A percentile compares a stretch with the other conserved stretches of the same genome.
Conservation (phyloP, 2,329 filamentous ascomycete genomes). For the Bipolaris sorokiniana region DNA sequence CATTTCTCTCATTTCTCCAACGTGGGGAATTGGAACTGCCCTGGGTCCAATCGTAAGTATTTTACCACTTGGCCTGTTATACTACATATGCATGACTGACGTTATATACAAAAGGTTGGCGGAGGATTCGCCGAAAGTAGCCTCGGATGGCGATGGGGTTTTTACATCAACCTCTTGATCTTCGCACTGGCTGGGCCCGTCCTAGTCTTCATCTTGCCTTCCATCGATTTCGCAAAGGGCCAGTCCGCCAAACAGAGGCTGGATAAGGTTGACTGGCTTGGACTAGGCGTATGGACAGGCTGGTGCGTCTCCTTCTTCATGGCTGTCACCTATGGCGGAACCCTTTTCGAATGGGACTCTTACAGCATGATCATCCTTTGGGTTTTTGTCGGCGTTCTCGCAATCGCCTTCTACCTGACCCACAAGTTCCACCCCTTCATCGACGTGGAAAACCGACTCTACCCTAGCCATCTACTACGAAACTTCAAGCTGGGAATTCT, state of each 20-base stretch:
- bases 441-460: conserved; percentile 52
- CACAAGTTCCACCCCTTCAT: conserved; percentile 57
- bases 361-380: conserved; percentile 55
- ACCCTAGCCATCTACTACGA: conserved; percentile 57
- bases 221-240: conserved; percentile 2
- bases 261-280: conserved; percentile 37
- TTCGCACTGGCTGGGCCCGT: conserved; percentile 44
- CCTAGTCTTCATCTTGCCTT: conserved; percentile 11
- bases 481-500: conserved; percentile 1
- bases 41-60: neutral
- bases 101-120: neutral
- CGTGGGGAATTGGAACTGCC: conserved; percentile 1
- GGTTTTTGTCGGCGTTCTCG: conserved; percentile 52
- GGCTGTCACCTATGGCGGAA: conserved; percentile 60
- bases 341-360: conserved; percentile 55
- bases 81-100: neutral
- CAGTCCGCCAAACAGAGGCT: neutral
- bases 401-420: conserved; percentile 54
- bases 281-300: conserved; percentile 53
- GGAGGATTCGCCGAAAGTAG: conserved; percentile 1
- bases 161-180: conserved; percentile 36
- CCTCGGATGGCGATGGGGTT: conserved; percentile 21
- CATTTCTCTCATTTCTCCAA: neutral
- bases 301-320: conserved; percentile 47
- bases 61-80: neutral